Evolutionary conservation across 2,329 filamentous ascomycete species (phyloP).

Genomic region (Cordyceps farinosa): DNA sequence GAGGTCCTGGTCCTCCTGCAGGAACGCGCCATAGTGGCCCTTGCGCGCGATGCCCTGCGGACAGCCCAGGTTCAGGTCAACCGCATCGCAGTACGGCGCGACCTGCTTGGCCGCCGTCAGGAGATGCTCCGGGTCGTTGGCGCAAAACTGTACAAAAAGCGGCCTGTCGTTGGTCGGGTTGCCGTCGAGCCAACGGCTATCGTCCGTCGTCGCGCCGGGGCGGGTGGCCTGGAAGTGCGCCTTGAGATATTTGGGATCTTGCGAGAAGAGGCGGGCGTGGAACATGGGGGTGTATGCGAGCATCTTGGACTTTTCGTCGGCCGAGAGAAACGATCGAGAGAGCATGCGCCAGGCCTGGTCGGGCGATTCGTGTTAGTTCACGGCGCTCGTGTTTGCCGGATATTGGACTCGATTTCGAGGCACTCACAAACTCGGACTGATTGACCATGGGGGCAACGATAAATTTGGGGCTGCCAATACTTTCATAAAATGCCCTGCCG

Average conservation of each 20-base stretch:
- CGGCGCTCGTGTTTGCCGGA: not conserved
- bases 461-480: constrained; percentile 85
- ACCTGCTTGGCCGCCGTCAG: constrained; percentile 75
- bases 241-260: constrained; percentile 71
- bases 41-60: constrained; percentile 91
- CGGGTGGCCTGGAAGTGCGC: constrained; percentile 72
- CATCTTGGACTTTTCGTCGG: constrained; percentile 59
- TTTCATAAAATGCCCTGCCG: constrained; percentile 90
- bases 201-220: constrained; percentile 23
- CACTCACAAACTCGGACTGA: constrained; percentile 88
- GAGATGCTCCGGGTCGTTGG: constrained; percentile 77
- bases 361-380: not conserved
- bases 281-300: constrained; percentile 96
- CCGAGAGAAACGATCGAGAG: constrained; percentile 82
- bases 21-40: constrained; percentile 88
- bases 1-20: constrained; percentile 87
- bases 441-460: constrained; percentile 98
- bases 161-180: constrained; percentile 82
- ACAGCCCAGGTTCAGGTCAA: constrained; percentile 93
- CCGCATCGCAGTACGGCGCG: constrained; percentile 85
- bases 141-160: constrained; percentile 94
- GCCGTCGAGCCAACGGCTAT: constrained; percentile 70
- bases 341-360: constrained; percentile 90
- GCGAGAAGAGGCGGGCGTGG: constrained; percentile 82
- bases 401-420: not conserved